Conservation (phyloP, 2,329 filamentous ascomycete species). For the Calonectria leucothoes region DNA sequence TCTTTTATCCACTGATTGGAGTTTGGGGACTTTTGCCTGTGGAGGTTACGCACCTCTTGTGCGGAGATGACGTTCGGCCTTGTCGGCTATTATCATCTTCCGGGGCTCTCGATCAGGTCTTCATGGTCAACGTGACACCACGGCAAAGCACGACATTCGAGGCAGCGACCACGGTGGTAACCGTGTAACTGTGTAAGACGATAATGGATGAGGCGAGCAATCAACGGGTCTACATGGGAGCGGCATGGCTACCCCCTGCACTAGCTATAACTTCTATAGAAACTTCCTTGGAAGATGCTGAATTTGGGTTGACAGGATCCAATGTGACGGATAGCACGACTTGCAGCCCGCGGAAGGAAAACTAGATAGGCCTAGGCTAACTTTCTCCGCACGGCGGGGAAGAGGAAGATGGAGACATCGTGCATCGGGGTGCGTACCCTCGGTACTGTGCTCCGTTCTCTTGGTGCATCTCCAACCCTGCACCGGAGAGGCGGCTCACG, state of each 20-base stretch:
- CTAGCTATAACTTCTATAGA: conserved; percentile 1
- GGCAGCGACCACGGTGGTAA: not conserved
- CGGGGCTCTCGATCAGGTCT: not conserved
- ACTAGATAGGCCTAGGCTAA: conserved; percentile 34
- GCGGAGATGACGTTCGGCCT: conserved; percentile 12
- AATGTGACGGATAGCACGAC: conserved; percentile 23
- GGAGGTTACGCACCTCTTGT: conserved; percentile 11
- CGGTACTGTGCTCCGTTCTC: conserved; percentile 27
- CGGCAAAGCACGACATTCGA: conserved; percentile 4
- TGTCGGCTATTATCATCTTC: not conserved
- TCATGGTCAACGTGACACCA: not conserved
- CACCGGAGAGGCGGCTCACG: conserved; percentile 35
- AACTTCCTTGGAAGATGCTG: conserved; percentile 4
- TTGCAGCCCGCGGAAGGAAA: conserved; percentile 24
- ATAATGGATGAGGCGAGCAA: conserved; percentile 2
- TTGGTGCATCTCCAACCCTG: conserved; percentile 36
- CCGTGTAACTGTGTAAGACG: conserved; percentile 10
- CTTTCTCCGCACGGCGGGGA: conserved; percentile 42
- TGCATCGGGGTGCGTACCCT: conserved; percentile 38
- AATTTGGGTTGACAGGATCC: conserved; percentile 14
- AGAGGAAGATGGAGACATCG: conserved; percentile 40
- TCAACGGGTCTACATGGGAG: not conserved
- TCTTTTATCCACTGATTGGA: conserved; percentile 16
- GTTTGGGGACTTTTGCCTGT: conserved; percentile 15
- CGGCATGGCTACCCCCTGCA: conserved; percentile 16